Base-by-base conservation (phyloP, 768 basidiomycete species). In the Naganishia onofrii region DNA sequence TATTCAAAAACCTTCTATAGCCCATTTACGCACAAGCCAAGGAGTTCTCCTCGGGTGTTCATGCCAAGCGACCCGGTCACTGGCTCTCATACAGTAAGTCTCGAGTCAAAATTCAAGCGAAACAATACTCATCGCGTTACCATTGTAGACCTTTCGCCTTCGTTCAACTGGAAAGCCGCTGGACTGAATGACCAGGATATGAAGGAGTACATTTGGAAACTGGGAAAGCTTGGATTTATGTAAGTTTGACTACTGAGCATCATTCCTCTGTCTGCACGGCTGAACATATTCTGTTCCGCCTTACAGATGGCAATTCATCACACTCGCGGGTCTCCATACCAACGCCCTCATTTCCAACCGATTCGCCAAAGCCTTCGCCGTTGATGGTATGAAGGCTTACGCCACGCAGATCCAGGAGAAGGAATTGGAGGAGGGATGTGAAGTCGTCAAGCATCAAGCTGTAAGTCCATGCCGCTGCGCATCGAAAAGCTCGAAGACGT, bases 321-420 rank as follows among this genome's bases (percentile, higher is more conserved):
- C 94, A 74, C 91, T 99, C 71, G 96, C 87, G 53, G 96, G 96
- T 69, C 85, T 99, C 52, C 96, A 99, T 80, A 95, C 94, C 71
- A 99, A 96, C 82, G 96, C 89, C 34, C 95, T 93, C 81, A 98
- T 98, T 79, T 92, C 89, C 74, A 93, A 97, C 79, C 82, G 90
- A 28, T 98, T 99, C 81, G 95, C 96, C 3, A 81, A 87, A 74
- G 86, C 89, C 65, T 98, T 88, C 79, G 89, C 92, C 44, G 89
- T 88, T 81, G 94, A 95, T 72, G 96, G 95, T 51, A 99, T 99
- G 96, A 93, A 97, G 81, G 96, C 96, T 1, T 99, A 98, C 78
- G 94, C 97, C 72, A 92, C 94, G 82, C 84, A 98, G 69, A 84
- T 99, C 66, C 96, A 99, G 81, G 85, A 91, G 32, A 89, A 87